Evolutionary conservation across 768 basidiomycete species (phyloP), one percentile per base, ranked within the genome.

Genomic region (Tricholoma bakamatsutake): DNA sequence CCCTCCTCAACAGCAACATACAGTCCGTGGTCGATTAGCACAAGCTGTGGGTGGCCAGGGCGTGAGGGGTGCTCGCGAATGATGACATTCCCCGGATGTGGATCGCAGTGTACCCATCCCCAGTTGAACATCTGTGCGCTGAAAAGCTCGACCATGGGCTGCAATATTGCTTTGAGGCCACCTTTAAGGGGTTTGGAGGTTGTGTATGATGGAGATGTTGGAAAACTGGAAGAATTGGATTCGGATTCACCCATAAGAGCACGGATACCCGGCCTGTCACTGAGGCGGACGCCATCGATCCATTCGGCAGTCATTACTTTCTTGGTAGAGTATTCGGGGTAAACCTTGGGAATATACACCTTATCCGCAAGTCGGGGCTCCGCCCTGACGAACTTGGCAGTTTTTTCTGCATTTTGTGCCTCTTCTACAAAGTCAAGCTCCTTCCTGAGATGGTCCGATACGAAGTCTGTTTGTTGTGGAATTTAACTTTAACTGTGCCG

Each of bases 11-110:
- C 79, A 7, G 75, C 74, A 37, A 95, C 89, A 65, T 96, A 97
- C 10, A 98, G 73, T 1, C 95, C 95, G 66, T 98, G 95, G 66
- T 98, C 95, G 62, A 98, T 82, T 11, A 97, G 76, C 31, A 97
- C 88, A 58, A 93, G 75, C 62, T 89, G 85, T 2, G 83, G 77
- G 5, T 67, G 62, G 7, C 60, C 62, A 0, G 76, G 78, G 17
- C 72, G 61, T 13, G 64, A 64, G 17, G 84, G 83, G 24, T 82
- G 70, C 1, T 81, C 82, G 7, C 80, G 89, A 62, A 87, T 81
- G 69, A 83, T 82, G 57, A 95, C 80, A 69, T 96, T 92, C 9
- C 89, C 88, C 2, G 86, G 85, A 60, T 89, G 83, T 0, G 82
- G 83, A 55, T 85, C 83, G 64, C 92, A 92, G 68, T 91, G 86